Conservation (phyloP, 192 early-diverging fungal genomes). For the Coemansia sp. region DNA sequence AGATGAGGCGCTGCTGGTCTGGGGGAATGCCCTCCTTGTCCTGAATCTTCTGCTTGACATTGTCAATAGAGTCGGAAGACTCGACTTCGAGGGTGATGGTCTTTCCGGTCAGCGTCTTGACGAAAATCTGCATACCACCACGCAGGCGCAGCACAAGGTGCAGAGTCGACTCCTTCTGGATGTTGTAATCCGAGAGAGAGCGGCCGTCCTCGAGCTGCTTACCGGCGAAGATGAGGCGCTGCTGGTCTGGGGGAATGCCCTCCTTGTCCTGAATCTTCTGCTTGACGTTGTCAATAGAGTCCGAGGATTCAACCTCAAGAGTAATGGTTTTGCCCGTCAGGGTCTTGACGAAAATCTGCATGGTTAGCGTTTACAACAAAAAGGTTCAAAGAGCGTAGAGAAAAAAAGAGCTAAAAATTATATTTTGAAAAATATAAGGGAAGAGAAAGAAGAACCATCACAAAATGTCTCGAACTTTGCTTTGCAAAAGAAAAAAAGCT, state of each 20-base stretch:
- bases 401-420: conserved; percentile 26
- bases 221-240: too few species aligned
- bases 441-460: neutral
- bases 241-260: too few species aligned
- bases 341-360: conserved; percentile 52
- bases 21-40: conserved; percentile 91
- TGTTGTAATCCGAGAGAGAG: too few species aligned
- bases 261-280: too few species aligned
- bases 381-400: neutral
- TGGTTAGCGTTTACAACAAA: neutral
- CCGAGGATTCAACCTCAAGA: too few species aligned
- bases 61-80: conserved; percentile 74
- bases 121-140: conserved; percentile 49
- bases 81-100: conserved; percentile 94
- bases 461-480: neutral
- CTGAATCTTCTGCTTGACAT: conserved; percentile 85
- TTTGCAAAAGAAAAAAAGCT: neutral
- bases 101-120: conserved; percentile 91
- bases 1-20: conserved; percentile 98
- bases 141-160: neutral
- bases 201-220: neutral
- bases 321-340: conserved; percentile 81
- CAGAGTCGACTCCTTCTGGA: neutral
- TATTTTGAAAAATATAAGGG: neutral
- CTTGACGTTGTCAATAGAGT: too few species aligned